Evolutionary conservation across 2,329 filamentous ascomycete species (phyloP), one percentile per base, ranked within the genome.

Genomic region (Keithomyces neogunnii): DNA sequence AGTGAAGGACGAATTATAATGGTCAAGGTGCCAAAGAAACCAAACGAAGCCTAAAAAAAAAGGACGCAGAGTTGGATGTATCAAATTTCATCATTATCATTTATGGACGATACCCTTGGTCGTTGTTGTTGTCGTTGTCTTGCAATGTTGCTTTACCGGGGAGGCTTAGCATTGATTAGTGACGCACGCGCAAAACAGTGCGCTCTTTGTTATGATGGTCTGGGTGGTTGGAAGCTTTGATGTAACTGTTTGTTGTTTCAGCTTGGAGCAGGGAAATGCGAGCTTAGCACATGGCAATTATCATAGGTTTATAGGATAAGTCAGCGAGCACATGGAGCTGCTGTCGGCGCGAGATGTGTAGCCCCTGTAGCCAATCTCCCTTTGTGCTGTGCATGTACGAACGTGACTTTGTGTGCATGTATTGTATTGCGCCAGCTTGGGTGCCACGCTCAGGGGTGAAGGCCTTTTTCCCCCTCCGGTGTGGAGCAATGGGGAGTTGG

Each of bases 1-100:
- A 39, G 59, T 59, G 19, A 67, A 62, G 53, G 73, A 76, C 50
- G 73, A 75, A 59, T 52, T 75, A 55, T 75, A 60, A 69, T 7
- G 11, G 5, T 3, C 13, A 8, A 26, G 4, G 10, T 35, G 33
- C 29, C 35, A 38, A 11, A 9, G 6, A 31, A 19, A 32, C 35
- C 31, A 11, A 39, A 35, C 30, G 2, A 19, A 19, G 19, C 19
- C 19, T 19, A 19, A 19, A 4, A 36, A 33, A 45, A 29, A 29
- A 31, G 11, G 35, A 26, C 4, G 31, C 5, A 49, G 30, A 39
- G 36, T 29, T 51, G 39, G 40, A 44, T 30, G 26, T 2, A 30
- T 7, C 26, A 30, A 30, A 26, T 47, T 48, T 42, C 45, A 29
- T 35, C 29, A 10, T 35, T 26, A 35, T 32, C 38, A 49, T n/a